Evolutionary conservation across 495 filamentous ascomycete genomes (phyloP), one percentile per base, ranked within the genome.

Genomic region (Amphirosellinia nigrospora): DNA sequence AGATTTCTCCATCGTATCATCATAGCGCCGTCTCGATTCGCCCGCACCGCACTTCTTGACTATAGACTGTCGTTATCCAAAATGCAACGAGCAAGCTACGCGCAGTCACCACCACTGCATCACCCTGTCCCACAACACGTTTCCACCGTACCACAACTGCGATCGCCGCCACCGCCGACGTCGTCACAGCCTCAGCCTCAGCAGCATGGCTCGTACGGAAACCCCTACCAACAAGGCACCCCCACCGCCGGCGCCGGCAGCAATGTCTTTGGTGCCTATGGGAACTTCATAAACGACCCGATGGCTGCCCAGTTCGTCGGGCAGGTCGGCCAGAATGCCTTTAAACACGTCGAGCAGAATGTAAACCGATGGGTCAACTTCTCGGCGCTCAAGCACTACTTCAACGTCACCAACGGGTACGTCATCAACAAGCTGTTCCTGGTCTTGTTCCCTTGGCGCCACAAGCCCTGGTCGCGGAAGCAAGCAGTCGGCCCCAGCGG

Each of bases 41-140:
- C 23, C 32, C 63, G 46, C 30, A 60, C 34, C 63, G 34, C 63
- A 39, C 45, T 28, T 11, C 9, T 50, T 21, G 32, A n/a, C 34
- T 23, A 13, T n/a, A 52, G 23, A 23, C 63, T 9, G n/a, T n/a
- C n/a, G n/a, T n/a, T n/a, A 26, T 9, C 46, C 69, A 84, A 78
- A 48, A 97, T 97, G 94, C 95, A 98, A 81, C 91, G 94, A 78
- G 85, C 87, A 58, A 97, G 94, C 82, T 90, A 88, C 50, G 91
- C 92, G 67, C 92, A 93, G 74, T 97, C 96, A 72, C 96, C 96
- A 76, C 96, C 96, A 50, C 91, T 99, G 70, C 96, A 99, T 82
- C 96, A 99, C 80, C 96, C 96, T 34, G 94, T 98, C 55, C 96
- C 96, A 55, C 96, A 98, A 77, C 96, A 98, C 87, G 94, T 98